Base-by-base conservation (phyloP, 164 flowering plant genomes). In the Stephania yunnanensis region DNA sequence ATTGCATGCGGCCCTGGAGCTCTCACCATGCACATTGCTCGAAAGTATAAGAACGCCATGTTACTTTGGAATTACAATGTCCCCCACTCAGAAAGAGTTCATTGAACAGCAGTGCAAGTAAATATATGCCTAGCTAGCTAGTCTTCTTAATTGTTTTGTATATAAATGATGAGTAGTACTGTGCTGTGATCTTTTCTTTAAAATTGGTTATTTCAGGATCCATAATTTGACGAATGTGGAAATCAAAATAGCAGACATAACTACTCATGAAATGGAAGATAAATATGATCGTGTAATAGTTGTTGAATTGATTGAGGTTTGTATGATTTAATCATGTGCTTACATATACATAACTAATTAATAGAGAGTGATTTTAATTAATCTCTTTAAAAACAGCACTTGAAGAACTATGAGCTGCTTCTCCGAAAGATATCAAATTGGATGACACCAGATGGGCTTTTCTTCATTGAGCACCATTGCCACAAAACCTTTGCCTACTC, bases 191-290 rank as follows among this genome's bases (percentile, higher is more conserved):
- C 4, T n/a, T 22, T 17, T 46, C 55, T 31, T 4, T 46, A 20
- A 22, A 29, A 25, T 30, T 55, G 10, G 4, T 20, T 19, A 36
- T 36, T 36, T 19, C 12, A 75, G 77, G 44, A 45, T 69, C 44
- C 68, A 68, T 7, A 6, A 17, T 20, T 19, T 75, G 64, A 44
- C 50, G 17, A 75, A 75, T 70, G 73, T 75, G 5, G 61, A 75
- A 15, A 75, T 75, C 4, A 31, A 69, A n/a, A 1, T 70, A 55
- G 77, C 68, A 69, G 77, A 75, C 46, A 45, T 75, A 12, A 75
- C 55, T 7, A 69, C 44, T 17, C 25, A 42, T 15, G 77, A 75
- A 44, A 69, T 70, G 71, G 68, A 75, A 7, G 31, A 1, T 15
- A 42, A 72, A 4, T 75, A 30, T 8, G 77, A 75, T 61, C 73